phyloP scores from a whole-genome alignment of 768 basidiomycete genomes.

The Auricularia sp. region DNA sequence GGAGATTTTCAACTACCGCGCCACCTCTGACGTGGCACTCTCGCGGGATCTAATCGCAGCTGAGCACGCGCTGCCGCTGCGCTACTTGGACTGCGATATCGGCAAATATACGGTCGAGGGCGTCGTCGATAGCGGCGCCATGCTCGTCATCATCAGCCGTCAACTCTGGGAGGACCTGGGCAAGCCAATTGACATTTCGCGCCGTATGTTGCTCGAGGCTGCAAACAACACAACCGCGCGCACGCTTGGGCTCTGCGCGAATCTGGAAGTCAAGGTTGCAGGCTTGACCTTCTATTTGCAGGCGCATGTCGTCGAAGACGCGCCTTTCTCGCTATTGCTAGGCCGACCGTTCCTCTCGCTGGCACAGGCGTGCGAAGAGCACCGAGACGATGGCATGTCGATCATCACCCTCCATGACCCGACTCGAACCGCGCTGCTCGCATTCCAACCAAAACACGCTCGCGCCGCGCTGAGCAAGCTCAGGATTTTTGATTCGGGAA shows the following conservation, averaged over 20 bases:
- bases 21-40: background rate
- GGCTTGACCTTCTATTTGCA: conserved; percentile 4
- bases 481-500: background rate
- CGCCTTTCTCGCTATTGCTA: conserved; percentile 7
- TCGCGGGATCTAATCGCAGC: background rate
- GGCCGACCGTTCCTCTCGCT: conserved; percentile 7
- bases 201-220: background rate
- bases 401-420: background rate
- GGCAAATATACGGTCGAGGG: background rate
- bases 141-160: background rate
- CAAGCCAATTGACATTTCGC: background rate
- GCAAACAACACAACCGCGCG: background rate
- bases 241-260: background rate
- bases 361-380: background rate
- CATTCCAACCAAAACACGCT: background rate
- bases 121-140: background rate
- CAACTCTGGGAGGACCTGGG: background rate
- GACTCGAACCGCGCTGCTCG: background rate
- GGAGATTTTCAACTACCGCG: background rate
- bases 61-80: background rate
- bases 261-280: conserved; percentile 5
- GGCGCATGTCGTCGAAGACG: conserved; percentile 8
- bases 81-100: background rate
- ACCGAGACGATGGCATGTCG: background rate
- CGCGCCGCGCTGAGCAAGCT: background rate